These are phyloP conservation scores for Coemansia pectinata DNA, from an alignment of 192 early-diverging fungal species.

Conservation along the genomic window DNA sequence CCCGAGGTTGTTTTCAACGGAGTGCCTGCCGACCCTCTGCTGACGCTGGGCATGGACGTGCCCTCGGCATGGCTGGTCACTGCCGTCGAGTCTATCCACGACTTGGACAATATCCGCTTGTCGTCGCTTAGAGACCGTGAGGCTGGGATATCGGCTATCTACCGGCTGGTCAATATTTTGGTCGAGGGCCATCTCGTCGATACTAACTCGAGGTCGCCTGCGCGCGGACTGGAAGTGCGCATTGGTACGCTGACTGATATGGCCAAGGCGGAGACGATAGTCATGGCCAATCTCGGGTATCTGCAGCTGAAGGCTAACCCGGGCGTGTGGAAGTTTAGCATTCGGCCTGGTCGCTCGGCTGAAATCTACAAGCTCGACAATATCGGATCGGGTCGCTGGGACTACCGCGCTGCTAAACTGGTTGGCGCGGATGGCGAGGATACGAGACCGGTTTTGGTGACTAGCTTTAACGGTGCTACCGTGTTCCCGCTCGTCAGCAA, in stretches of 20 bases:
- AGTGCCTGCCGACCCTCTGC: conserved; percentile 76
- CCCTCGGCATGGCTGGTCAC: conserved; percentile 89
- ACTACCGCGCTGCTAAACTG: conserved; percentile 37
- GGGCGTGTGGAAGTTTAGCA: conserved; percentile 79
- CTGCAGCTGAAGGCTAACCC: conserved; percentile 93
- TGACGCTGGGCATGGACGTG: conserved; percentile 87
- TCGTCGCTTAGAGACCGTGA: conserved; percentile 37
- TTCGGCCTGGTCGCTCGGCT: conserved; percentile 79
- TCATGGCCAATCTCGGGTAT: conserved; percentile 99
- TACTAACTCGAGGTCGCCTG: conserved; percentile 64
- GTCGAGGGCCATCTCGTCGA: conserved; percentile 91
- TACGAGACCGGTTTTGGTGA: conserved; percentile 60
- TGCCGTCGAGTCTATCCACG: conserved; percentile 75
- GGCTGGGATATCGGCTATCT: conserved; percentile 69
- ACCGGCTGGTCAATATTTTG: conserved; percentile 80
- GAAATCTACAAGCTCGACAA: conserved; percentile 74
- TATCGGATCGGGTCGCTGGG: conserved; percentile 34
- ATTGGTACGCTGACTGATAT: conserved; percentile 69
- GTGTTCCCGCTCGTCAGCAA: conserved; percentile 81
- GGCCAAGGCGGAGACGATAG: conserved; percentile 84
- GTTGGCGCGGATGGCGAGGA: conserved; percentile 20
- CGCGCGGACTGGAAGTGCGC: conserved; percentile 87
- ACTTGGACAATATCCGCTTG: conserved; percentile 91
- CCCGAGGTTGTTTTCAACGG: conserved; percentile 70
- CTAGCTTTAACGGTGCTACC: conserved; percentile 79